These are phyloP conservation scores for Phytopythium oedochilum DNA, from an alignment of 352 stramenopile genomes.

Conservation along the genomic window DNA sequence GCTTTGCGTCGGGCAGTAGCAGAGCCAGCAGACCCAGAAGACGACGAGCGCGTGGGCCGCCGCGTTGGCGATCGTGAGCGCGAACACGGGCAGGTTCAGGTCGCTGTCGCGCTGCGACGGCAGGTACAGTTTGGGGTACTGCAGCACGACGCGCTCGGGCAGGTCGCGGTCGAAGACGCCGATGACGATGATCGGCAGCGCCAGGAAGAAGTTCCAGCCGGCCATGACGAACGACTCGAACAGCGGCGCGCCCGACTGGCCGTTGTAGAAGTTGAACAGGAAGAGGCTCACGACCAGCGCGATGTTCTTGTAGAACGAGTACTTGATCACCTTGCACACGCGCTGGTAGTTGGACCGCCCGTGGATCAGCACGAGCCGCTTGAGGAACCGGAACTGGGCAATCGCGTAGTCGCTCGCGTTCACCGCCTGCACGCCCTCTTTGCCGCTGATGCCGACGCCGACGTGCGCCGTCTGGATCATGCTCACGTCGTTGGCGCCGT, in stretches of 20 bases:
- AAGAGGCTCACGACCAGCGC: conserved; percentile 92
- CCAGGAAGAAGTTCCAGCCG: conserved; percentile 85
- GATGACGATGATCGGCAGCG: conserved; percentile 86
- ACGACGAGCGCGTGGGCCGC: conserved; percentile 48
- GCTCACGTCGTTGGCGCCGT: conserved; percentile 98
- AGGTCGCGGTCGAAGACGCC: conserved; percentile 75
- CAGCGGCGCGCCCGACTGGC: conserved; percentile 81
- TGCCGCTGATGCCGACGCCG: conserved; percentile 96
- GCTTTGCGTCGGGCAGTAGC: conserved; percentile 25
- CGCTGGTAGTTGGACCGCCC: conserved; percentile 97
- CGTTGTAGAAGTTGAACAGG: conserved; percentile 90
- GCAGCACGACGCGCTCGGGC: conserved; percentile 31
- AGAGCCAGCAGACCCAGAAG: conserved; percentile 45
- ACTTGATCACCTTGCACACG: conserved; percentile 92
- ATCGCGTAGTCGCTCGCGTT: conserved; percentile 94
- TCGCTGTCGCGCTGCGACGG: conserved; percentile 45
- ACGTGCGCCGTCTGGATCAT: conserved; percentile 98
- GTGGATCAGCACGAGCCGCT: conserved; percentile 93
- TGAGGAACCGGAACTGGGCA: conserved; percentile 94
- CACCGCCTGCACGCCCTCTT: conserved; percentile 97
- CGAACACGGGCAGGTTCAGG: conserved; percentile 56
- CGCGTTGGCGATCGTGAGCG: conserved; percentile 44
- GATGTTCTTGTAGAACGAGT: conserved; percentile 99
- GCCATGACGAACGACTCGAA: conserved; percentile 82
- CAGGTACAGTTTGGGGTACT: conserved; percentile 53